Evolutionary conservation across 148 eudicot species (phyloP).

Genomic region (Dysphania ambrosioides): DNA sequence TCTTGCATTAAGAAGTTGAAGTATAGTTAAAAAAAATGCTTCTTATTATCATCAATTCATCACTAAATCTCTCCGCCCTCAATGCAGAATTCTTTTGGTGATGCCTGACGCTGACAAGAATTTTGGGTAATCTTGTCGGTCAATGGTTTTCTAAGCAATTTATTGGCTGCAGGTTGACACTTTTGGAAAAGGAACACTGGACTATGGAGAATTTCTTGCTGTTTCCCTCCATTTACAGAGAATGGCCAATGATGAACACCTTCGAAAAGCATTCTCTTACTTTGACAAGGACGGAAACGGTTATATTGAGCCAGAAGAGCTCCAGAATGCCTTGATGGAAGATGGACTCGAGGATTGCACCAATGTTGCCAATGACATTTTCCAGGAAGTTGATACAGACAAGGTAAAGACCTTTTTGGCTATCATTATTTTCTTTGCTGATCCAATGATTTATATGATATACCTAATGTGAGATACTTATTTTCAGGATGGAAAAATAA

Average conservation of each 20-base stretch:
- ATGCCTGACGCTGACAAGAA: neutral
- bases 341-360: constrained; percentile 68
- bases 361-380: constrained; percentile 75
- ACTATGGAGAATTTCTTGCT: constrained; percentile 85
- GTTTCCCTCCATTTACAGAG: constrained; percentile 73
- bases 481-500: constrained; percentile 78
- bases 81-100: neutral
- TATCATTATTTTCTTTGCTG: neutral
- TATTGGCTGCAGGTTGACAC: constrained; percentile 60
- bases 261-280: constrained; percentile 85
- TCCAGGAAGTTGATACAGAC: constrained; percentile 92
- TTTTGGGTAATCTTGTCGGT: neutral
- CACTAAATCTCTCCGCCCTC: neutral
- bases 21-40: neutral
- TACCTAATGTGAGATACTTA: neutral
- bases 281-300: constrained; percentile 86
- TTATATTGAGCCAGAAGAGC: constrained; percentile 80
- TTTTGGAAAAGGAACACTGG: constrained; percentile 75
- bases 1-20: neutral
- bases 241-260: constrained; percentile 92
- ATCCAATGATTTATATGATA: neutral
- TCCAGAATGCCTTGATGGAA: constrained; percentile 77
- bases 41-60: neutral
- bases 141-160: neutral
- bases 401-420: constrained; percentile 47